A percentile compares a stretch with the other conserved stretches of the same genome.
Conservation (phyloP, 2,329 filamentous ascomycete species). For the Diplodia seriata region DNA sequence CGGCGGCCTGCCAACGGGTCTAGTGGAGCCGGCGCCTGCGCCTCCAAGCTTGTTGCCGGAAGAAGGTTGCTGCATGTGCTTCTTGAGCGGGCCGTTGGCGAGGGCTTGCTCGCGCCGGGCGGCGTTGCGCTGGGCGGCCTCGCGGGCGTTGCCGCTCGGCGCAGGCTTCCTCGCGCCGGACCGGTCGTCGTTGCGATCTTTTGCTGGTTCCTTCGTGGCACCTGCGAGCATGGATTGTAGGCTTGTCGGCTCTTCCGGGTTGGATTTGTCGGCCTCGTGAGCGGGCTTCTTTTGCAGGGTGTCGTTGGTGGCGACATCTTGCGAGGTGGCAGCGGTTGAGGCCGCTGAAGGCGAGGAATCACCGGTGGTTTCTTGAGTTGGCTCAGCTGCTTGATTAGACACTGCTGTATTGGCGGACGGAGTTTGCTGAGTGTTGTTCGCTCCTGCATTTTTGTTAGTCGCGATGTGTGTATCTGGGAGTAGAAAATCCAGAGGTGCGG, state of each 20-base stretch:
- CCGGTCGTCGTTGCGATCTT: neutral
- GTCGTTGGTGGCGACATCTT: neutral
- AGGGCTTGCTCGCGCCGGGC: conserved; percentile 8
- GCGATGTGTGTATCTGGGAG: too few relatives aligned
- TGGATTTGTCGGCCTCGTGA: too few relatives aligned
- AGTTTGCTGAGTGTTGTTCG: neutral
- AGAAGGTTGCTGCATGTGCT: neutral
- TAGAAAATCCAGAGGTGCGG: neutral
- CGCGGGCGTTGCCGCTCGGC: neutral
- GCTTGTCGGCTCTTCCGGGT: neutral
- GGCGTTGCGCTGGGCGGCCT: conserved; percentile 11
- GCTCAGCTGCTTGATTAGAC: neutral
- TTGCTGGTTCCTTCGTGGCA: neutral
- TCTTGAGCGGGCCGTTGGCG: neutral
- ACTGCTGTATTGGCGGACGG: neutral
- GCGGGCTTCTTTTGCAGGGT: neutral
- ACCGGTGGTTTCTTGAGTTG: neutral
- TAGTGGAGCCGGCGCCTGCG: too few relatives aligned
- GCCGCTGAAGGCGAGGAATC: neutral
- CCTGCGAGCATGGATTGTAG: neutral
- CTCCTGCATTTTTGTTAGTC: neutral
- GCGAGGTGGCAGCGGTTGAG: neutral
- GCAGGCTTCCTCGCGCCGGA: neutral
- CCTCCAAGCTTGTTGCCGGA: too few relatives aligned
- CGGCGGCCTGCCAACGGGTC: neutral